A percentile compares a stretch with the other conserved stretches of the same genome.
phyloP scores from a whole-genome alignment of 805 yeast genomes.

The Ogataea parapolymorpha region DNA sequence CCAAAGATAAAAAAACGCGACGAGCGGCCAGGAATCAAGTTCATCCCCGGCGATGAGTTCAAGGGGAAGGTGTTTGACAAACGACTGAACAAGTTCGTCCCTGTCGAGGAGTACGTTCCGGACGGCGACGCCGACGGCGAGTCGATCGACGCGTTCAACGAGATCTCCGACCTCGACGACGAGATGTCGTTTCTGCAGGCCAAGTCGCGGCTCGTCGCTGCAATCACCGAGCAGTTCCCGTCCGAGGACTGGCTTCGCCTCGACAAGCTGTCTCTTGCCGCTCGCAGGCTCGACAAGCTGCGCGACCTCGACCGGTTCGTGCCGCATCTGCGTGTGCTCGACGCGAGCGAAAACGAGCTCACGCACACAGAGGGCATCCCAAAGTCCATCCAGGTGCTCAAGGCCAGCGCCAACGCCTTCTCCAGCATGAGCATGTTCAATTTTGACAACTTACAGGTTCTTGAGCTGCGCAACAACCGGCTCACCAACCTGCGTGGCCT shows the following conservation, averaged over 20 bases:
- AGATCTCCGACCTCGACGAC: conserved; percentile 22
- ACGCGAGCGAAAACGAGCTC: conserved; percentile 42
- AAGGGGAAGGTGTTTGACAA: conserved; percentile 31
- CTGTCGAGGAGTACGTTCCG: conserved; percentile 18
- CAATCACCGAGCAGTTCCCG: conserved; percentile 42
- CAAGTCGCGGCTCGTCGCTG: conserved; percentile 40
- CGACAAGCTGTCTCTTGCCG: conserved; percentile 35
- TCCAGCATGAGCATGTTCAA: conserved; percentile 41
- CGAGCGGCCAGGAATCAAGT: conserved; percentile 26
- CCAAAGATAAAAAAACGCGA: conserved; percentile 16
- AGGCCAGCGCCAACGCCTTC: conserved; percentile 38
- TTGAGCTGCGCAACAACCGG: conserved; percentile 39
- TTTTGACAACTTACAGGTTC: conserved; percentile 39
- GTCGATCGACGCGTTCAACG: conserved; percentile 18
- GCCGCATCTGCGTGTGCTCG: conserved; percentile 40
- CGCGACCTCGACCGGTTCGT: conserved; percentile 42
- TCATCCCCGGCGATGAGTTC: conserved; percentile 32
- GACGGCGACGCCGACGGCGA: conserved; percentile 8
- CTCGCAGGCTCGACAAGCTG: conserved; percentile 36
- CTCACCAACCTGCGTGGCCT: conserved; percentile 38
- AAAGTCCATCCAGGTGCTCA: conserved; percentile 34
- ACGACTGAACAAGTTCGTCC: conserved; percentile 23
- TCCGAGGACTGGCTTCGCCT: conserved; percentile 43
- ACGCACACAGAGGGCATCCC: conserved; percentile 48
- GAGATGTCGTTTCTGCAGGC: conserved; percentile 49